Conservation (phyloP, 257 asterid species). For the Gentiana straminea region DNA sequence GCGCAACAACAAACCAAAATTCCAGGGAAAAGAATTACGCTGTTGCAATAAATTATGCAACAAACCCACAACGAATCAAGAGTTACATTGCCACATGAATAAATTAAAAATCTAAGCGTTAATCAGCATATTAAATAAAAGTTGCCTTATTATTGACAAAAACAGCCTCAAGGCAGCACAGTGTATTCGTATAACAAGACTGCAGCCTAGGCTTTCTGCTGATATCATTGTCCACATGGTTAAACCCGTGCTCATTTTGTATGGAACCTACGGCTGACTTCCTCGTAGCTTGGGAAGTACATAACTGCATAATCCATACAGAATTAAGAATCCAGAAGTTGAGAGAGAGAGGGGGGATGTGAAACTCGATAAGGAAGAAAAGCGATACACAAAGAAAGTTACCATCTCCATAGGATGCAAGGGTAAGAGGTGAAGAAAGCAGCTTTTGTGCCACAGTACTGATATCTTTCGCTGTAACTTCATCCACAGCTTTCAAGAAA, state of each 20-base stretch:
- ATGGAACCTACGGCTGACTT: conserved; percentile 41
- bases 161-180: conserved; percentile 15
- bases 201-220: neutral
- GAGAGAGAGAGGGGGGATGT: neutral
- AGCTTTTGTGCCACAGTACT: conserved; percentile 36
- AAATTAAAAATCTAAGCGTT: too few species aligned
- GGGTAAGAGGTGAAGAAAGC: conserved; percentile 64
- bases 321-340: too few species aligned
- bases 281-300: conserved; percentile 66
- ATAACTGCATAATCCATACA: conserved; percentile 39
- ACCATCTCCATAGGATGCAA: conserved; percentile 98
- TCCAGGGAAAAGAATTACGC: too few species aligned
- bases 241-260: conserved; percentile 15
- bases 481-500: conserved; percentile 61
- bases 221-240: neutral
- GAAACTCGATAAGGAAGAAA: neutral
- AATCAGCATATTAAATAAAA: neutral
- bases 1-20: too few species aligned
- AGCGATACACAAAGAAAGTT: conserved; percentile 11
- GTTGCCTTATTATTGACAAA: conserved; percentile 24
- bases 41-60: too few species aligned
- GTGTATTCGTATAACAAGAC: conserved; percentile 10
- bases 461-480: conserved; percentile 47
- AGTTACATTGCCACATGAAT: too few species aligned
- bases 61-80: too few species aligned